Conservation (phyloP, 768 basidiomycete genomes). For the Cyathus striatus region DNA sequence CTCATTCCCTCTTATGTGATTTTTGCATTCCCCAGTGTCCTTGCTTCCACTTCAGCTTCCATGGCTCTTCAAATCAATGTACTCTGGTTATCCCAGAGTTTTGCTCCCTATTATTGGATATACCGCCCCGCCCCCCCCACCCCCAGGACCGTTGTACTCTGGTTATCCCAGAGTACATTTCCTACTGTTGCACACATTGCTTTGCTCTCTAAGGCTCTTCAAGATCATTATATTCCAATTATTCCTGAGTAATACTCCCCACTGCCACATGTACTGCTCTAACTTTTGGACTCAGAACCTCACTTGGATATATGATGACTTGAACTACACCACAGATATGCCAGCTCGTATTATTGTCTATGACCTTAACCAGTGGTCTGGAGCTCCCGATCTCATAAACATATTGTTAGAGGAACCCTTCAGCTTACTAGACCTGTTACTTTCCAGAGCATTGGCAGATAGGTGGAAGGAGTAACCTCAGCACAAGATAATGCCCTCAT, state of each 20-base stretch:
- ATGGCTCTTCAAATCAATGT: too few species aligned
- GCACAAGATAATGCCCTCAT: constrained; percentile 32
- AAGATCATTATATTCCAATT: constrained; percentile 42
- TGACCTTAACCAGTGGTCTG: constrained; percentile 49
- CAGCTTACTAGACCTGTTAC: constrained; percentile 40
- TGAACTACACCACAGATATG: constrained; percentile 21
- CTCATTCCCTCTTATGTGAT: too few species aligned
- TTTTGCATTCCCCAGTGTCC: too few species aligned
- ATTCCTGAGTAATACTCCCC: constrained; percentile 20
- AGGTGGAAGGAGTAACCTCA: constrained; percentile 39
- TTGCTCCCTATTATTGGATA: too few species aligned
- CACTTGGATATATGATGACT: constrained; percentile 26
- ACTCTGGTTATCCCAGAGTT: too few species aligned
- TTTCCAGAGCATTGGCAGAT: constrained; percentile 35
- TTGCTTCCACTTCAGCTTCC: too few species aligned
- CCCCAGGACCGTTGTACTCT: too few species aligned
- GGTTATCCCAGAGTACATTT: too few species aligned
- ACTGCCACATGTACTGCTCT: constrained; percentile 16
- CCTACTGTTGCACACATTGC: constrained; percentile 31
- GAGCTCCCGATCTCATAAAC: constrained; percentile 56
- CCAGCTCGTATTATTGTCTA: constrained; percentile 51
- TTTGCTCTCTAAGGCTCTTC: too few species aligned
- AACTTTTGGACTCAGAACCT: constrained; percentile 44
- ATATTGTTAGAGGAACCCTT: constrained; percentile 72
- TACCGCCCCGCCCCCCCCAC: too few species aligned